These are phyloP conservation scores for Bipolaris oryzae DNA, from an alignment of 2,329 filamentous ascomycete species.

Conservation along the genomic window DNA sequence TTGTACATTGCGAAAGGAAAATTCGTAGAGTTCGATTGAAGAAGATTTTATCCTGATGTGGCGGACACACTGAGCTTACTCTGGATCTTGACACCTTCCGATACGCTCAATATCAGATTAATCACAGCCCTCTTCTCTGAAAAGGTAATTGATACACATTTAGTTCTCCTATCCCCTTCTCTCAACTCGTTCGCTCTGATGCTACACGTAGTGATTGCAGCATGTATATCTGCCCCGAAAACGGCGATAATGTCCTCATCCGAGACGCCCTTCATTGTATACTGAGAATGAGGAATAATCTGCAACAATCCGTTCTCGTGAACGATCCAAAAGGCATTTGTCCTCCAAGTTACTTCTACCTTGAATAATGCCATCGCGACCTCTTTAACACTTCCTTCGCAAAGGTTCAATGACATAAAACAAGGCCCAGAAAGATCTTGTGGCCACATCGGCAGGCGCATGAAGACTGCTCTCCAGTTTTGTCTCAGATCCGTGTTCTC, in stretches of 20 bases:
- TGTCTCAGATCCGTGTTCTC: not conserved
- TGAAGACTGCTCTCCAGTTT: not conserved
- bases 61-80: not conserved
- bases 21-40: not conserved
- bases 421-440: not conserved
- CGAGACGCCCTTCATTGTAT: conserved; percentile 1
- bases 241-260: not conserved
- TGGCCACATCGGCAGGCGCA: conserved; percentile 1
- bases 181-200: not conserved
- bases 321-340: not conserved
- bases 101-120: not conserved
- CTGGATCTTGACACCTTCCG: not conserved
- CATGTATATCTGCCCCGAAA: conserved; percentile 4
- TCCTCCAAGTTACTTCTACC: not conserved
- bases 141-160: conserved; percentile 2
- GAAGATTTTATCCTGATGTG: not conserved
- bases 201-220: conserved; percentile 2
- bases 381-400: conserved; percentile 2
- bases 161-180: not conserved
- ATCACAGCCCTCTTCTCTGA: not conserved
- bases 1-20: not conserved
- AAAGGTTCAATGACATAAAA: not conserved
- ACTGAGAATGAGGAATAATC: conserved; percentile 1
- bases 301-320: not conserved
- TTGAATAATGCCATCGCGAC: conserved; percentile 1